These are phyloP conservation scores for Boletus rubropictus DNA, from an alignment of 768 basidiomycete species.

Conservation along the genomic window DNA sequence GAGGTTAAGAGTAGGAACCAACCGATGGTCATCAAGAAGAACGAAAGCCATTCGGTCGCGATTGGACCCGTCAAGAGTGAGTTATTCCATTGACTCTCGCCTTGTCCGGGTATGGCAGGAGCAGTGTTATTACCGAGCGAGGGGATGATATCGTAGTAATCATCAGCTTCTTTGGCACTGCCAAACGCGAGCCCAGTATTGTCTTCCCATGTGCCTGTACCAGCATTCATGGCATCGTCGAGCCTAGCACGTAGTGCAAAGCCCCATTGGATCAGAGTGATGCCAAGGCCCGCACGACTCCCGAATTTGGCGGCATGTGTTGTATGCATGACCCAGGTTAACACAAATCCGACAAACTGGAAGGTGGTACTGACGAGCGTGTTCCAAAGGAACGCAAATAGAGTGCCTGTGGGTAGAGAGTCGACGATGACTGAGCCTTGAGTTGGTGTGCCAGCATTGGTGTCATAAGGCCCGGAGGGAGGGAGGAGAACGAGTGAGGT, in stretches of 20 bases:
- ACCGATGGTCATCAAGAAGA: constrained; percentile 88
- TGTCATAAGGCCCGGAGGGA: constrained; percentile 16
- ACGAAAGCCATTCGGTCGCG: constrained; percentile 91
- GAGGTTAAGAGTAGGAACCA: constrained; percentile 89
- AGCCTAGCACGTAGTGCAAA: constrained; percentile 63
- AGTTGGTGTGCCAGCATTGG: constrained; percentile 34
- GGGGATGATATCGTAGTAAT: constrained; percentile 34
- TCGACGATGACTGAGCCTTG: constrained; percentile 85
- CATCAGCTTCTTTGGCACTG: constrained; percentile 42
- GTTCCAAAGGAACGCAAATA: constrained; percentile 90
- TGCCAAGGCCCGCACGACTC: constrained; percentile 89
- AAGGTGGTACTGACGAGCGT: constrained; percentile 91
- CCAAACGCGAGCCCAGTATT: constrained; percentile 35
- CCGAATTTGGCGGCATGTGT: constrained; percentile 92
- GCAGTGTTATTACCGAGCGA: constrained; percentile 23
- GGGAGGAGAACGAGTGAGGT: constrained; percentile 96
- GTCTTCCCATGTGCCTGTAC: constrained; percentile 28
- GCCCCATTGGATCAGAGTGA: constrained; percentile 95
- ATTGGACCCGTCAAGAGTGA: constrained; percentile 50
- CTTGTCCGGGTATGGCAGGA: constrained; percentile 13
- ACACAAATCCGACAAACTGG: constrained; percentile 90
- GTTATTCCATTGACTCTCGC: constrained; percentile 30
- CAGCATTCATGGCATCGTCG: constrained; percentile 36
- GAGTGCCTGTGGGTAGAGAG: constrained; percentile 70
- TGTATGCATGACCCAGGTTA: constrained; percentile 91